Percentiles rank a stretch among this genome's conserved stretches.
phyloP scores from a whole-genome alignment of 352 stramenopile genomes.

The Aphanomyces astaci region DNA sequence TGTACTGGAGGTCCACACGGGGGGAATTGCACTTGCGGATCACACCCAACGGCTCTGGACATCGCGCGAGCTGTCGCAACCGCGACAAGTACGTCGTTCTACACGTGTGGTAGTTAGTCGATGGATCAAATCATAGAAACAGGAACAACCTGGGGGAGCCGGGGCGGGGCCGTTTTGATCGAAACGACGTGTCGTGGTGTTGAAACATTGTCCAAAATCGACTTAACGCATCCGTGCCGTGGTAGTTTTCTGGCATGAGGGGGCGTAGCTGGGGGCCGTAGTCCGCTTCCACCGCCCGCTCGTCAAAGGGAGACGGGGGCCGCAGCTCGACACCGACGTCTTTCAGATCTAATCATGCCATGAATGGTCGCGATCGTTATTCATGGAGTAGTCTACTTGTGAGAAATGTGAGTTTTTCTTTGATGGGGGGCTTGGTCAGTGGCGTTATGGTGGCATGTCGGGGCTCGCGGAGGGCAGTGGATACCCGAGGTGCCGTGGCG shows the following conservation, averaged over 20 bases:
- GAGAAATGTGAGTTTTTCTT: slow-evolving; percentile 8
- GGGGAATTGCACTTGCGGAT: slow-evolving; percentile 34
- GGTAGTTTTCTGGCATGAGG: slow-evolving; percentile 45
- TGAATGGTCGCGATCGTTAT: too few species aligned
- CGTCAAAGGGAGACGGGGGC: slow-evolving; percentile 54
- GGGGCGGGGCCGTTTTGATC: not conserved
- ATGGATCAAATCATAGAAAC: too few species aligned
- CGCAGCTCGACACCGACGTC: slow-evolving; percentile 26
- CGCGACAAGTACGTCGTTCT: slow-evolving; percentile 55
- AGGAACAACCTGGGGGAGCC: not conserved
- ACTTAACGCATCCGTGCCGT: slow-evolving; percentile 45
- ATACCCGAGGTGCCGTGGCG: not conserved
- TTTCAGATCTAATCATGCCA: slow-evolving; percentile 1
- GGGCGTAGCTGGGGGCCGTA: not conserved
- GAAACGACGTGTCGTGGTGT: slow-evolving; percentile 34
- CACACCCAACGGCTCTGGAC: slow-evolving; percentile 57
- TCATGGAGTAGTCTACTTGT: not conserved
- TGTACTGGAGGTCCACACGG: slow-evolving; percentile 13
- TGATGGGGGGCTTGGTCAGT: not conserved
- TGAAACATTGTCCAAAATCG: slow-evolving; percentile 70
- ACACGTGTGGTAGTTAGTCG: not conserved
- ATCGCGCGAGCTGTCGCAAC: slow-evolving; percentile 46
- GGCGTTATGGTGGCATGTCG: slow-evolving; percentile 1
- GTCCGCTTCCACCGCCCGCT: slow-evolving; percentile 15
- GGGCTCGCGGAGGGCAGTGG: not conserved